phyloP scores from a whole-genome alignment of 169 alveolate genomes.

The Cryptosporidium ubiquitum region DNA sequence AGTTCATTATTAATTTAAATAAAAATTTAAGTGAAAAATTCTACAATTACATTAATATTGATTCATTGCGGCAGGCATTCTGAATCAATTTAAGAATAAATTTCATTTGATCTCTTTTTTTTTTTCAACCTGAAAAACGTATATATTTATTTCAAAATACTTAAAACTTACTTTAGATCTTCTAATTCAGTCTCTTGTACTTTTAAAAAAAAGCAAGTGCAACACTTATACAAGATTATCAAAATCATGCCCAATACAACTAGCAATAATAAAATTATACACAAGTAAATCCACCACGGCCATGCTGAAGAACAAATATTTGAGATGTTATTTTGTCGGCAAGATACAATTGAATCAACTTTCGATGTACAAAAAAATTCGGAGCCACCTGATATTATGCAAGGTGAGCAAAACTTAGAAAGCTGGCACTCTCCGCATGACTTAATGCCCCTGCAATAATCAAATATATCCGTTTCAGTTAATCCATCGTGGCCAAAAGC shows the following conservation, averaged over 20 bases:
- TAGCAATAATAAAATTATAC: slow-evolving; percentile 12
- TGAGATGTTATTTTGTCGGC: slow-evolving; percentile 15
- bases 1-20: slow-evolving; percentile 4
- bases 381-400: not conserved
- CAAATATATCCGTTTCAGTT: slow-evolving; percentile 22
- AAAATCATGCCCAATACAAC: slow-evolving; percentile 28
- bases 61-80: slow-evolving; percentile 21
- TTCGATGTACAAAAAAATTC: slow-evolving; percentile 65
- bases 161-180: slow-evolving; percentile 27
- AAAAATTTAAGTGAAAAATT: not conserved
- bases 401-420: slow-evolving; percentile 53
- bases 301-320: slow-evolving; percentile 50
- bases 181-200: slow-evolving; percentile 54
- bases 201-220: slow-evolving; percentile 51
- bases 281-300: slow-evolving; percentile 71
- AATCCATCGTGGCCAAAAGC: not conserved
- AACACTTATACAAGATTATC: slow-evolving; percentile 38
- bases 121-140: not conserved
- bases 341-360: slow-evolving; percentile 51
- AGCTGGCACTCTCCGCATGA: slow-evolving; percentile 62
- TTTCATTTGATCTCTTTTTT: not conserved
- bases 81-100: not conserved
- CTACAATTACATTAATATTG: not conserved
- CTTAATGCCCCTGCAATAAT: slow-evolving; percentile 14
- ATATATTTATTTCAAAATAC: not conserved